Conservation (phyloP, 208 protist species). For the Herpetomonas tarakana region DNA sequence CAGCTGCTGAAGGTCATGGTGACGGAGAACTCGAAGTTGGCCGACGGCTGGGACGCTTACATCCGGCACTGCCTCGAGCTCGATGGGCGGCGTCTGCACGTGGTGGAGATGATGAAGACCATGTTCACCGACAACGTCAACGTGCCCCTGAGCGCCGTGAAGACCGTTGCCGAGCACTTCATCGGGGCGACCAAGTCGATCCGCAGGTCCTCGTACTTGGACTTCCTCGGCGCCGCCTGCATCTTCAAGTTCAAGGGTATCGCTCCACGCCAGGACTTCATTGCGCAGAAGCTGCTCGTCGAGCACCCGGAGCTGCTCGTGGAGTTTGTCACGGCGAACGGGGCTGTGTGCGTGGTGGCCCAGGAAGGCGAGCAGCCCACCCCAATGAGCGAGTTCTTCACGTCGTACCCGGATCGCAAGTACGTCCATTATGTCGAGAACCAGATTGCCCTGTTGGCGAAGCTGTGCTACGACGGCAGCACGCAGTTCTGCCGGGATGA, state of each 20-base stretch:
- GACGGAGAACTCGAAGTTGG: conserved; percentile 23
- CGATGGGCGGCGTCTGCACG: conserved; percentile 46
- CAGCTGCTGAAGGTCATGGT: conserved; percentile 63
- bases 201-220: conserved; percentile 41
- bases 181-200: conserved; percentile 19
- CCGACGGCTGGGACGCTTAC: conserved; percentile 40
- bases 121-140: conserved; percentile 62
- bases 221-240: conserved; percentile 55
- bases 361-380: neutral
- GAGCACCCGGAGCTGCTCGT: conserved; percentile 44
- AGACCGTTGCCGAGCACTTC: conserved; percentile 43
- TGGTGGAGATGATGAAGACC: conserved; percentile 55
- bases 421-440: conserved; percentile 32
- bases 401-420: conserved; percentile 14
- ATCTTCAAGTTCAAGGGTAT: conserved; percentile 46
- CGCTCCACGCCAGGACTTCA: conserved; percentile 41
- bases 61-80: conserved; percentile 50
- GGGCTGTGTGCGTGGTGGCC: conserved; percentile 16
- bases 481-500: conserved; percentile 37
- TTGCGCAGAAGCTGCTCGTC: conserved; percentile 59
- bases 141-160: conserved; percentile 30
- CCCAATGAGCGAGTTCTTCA: conserved; percentile 37
- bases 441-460: conserved; percentile 53
- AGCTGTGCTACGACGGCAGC: conserved; percentile 64
- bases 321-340: conserved; percentile 32